A percentile compares a stretch with the other conserved stretches of the same genome.
These are phyloP conservation scores for Calycina marina DNA, from an alignment of 2,329 filamentous ascomycete species.

Conservation along the genomic window DNA sequence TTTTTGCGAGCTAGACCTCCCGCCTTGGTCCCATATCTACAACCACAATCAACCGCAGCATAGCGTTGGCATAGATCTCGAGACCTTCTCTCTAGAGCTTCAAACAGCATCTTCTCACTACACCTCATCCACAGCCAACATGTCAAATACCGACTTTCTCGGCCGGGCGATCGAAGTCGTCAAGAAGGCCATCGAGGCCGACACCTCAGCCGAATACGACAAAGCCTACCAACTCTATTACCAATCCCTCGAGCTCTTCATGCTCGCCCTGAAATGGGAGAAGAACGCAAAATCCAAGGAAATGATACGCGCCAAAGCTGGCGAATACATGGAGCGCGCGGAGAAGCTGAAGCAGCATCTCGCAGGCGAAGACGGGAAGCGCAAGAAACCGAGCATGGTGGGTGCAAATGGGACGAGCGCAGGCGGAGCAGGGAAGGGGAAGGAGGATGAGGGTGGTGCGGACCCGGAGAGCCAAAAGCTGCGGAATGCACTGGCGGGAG, in stretches of 20 bases:
- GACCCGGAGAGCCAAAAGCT: constrained; percentile 95
- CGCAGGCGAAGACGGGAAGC: constrained; percentile 54
- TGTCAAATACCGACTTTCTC: constrained; percentile 95
- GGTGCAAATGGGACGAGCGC: constrained; percentile 56
- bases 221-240: constrained; percentile 96
- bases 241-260: constrained; percentile 89
- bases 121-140: constrained; percentile 25
- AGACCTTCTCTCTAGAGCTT: too few species aligned
- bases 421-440: constrained; percentile 46
- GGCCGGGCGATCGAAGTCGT: constrained; percentile 93
- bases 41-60: too few species aligned
- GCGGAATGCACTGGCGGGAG: constrained; percentile 75
- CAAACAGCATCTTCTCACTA: not conserved
- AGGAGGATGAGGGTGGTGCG: constrained; percentile 47
- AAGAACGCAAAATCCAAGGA: constrained; percentile 96
- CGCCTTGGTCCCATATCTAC: too few species aligned
- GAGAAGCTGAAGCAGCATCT: constrained; percentile 95
- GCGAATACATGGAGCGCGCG: constrained; percentile 95
- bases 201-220: constrained; percentile 92
- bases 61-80: too few species aligned
- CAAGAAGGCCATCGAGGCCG: constrained; percentile 92
- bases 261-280: constrained; percentile 98
- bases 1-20: too few species aligned
- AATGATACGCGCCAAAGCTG: constrained; percentile 90
- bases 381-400: constrained; percentile 56